Evolutionary conservation across 1,284 basidiomycete species (phyloP).

Genomic region (Boletellus deceptivus): DNA sequence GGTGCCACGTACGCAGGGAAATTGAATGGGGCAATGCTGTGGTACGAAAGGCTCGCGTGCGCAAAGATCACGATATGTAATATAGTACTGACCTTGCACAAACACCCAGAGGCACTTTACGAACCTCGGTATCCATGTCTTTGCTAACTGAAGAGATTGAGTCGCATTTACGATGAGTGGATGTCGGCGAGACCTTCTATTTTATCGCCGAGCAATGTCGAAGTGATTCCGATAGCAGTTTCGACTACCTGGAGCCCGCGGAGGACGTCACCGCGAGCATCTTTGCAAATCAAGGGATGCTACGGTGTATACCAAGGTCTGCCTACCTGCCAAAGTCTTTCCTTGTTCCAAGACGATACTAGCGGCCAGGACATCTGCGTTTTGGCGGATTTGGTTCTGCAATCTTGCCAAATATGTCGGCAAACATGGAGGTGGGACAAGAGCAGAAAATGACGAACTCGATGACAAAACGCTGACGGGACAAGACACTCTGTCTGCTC

Average conservation of each 20-base stretch:
- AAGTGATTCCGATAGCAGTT: conserved; percentile 80
- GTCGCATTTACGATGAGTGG: background rate
- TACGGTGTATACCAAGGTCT: background rate
- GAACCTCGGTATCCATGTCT: conserved; percentile 95
- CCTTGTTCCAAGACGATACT: conserved; percentile 90
- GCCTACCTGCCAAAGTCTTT: conserved; percentile 75
- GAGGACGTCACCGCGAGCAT: conserved; percentile 93
- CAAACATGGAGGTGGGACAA: conserved; percentile 1
- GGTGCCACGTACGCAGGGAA: conserved; percentile 75
- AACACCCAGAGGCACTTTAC: conserved; percentile 76
- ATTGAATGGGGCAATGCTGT: conserved; percentile 88
- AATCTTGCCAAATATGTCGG: conserved; percentile 47
- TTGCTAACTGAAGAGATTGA: conserved; percentile 65
- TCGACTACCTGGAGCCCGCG: conserved; percentile 96
- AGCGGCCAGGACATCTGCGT: conserved; percentile 72
- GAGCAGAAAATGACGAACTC: conserved; percentile 55
- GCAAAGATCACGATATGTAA: background rate
- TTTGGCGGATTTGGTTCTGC: conserved; percentile 75
- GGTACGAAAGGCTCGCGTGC: conserved; percentile 5
- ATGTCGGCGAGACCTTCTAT: conserved; percentile 65
- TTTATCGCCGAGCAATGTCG: conserved; percentile 84
- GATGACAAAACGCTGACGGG: conserved; percentile 86
- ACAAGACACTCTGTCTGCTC: conserved; percentile 83
- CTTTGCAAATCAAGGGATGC: conserved; percentile 37
- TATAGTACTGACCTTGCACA: conserved; percentile 58